Base-by-base conservation (phyloP, 2,329 filamentous ascomycete genomes). In the Pseudovirgaria hyperparasitica region DNA sequence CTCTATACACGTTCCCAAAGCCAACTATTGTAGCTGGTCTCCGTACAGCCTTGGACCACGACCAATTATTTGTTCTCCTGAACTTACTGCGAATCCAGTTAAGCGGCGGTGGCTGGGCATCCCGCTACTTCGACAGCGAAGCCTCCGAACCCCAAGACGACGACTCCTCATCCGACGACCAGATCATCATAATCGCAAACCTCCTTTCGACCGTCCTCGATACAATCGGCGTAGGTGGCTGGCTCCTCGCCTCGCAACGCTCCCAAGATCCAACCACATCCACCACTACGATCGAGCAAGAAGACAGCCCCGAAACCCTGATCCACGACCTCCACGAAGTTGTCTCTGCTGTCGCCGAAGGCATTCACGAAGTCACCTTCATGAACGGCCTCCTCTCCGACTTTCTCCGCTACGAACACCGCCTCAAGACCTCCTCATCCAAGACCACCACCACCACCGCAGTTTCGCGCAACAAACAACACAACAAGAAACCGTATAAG, bases 141-240 rank as follows among this genome's bases (percentile, higher is more conserved):
- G 62, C 30, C 5, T 15, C 24, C 13, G 25, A 15, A 8, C 23
- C 33, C 3, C 27, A 31, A 4, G 17, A 16, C 2, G 41, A 44
- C 6, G 32, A 52, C 9, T 52, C 59, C 14, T 54, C 57, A n/a
- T 70, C 76, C 12, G 74, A 84, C 41, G 70, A 71, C 26, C 72
- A 75, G 27, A 76, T 86, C 37, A 63, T 70, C 10, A 67, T 82
- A 21, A 76, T 87, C 35, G 71, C 77, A 10, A 72, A 76, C 37
- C 61, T 87, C 4, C 63, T 86, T 16, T 73, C 73, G 36, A 72
- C 74, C 41, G 81, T 79, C 34, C 63, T 87, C 22, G 81, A 87
- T 50, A 74, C 81, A 0, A 68, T 87, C 10, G 80, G 79, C 2
- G 66, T 76, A 7, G 72, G 72, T 28, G 80, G 80, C 12, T 86